Evolutionary conservation across 345 rosid species (phyloP).

Genomic region (Citrus mangshanensis): DNA sequence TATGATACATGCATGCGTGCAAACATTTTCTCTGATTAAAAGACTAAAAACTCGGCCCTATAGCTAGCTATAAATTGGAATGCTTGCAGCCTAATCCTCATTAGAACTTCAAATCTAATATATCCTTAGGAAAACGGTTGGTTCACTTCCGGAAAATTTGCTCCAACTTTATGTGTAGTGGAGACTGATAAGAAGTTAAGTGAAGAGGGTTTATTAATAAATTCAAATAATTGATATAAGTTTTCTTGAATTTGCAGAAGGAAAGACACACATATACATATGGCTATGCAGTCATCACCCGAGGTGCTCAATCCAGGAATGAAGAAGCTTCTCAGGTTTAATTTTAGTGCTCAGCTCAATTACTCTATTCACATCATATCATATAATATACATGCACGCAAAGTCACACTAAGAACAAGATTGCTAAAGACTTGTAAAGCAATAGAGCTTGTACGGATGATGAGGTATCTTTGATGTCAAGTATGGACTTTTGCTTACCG

Average conservation of each 20-base stretch:
- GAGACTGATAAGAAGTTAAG: too few species aligned
- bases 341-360: neutral
- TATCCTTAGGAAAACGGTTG: too few species aligned
- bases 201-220: too few species aligned
- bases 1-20: too few species aligned
- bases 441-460: neutral
- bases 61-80: too few species aligned
- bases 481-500: neutral
- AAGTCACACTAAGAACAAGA: neutral
- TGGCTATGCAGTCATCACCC: neutral
- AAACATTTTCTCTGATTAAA: too few species aligned
- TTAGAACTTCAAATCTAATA: too few species aligned
- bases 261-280: neutral
- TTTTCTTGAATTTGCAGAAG: conserved; percentile 4
- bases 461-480: neutral
- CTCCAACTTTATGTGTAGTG: too few species aligned
- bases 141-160: too few species aligned
- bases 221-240: neutral
- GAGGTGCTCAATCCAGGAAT: neutral
- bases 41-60: too few species aligned
- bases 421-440: neutral
- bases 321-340: conserved; percentile 15
- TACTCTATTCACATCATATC: neutral
- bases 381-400: neutral
- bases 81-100: too few species aligned